Evolutionary conservation across 2,329 filamentous ascomycete species (phyloP).

Genomic region (Colletotrichum sp.): DNA sequence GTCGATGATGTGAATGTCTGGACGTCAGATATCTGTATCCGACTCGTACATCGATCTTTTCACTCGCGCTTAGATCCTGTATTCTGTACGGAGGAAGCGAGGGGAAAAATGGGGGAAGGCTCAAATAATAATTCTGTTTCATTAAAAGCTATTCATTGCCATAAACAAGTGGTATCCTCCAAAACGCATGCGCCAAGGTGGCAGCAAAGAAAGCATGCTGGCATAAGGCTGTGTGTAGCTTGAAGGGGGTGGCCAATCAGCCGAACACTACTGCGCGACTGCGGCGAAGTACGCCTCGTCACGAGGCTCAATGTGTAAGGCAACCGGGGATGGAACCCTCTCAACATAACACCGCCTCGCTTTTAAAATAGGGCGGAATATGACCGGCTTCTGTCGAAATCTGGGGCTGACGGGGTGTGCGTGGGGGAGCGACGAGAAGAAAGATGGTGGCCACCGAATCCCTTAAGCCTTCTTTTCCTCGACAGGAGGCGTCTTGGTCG

Average conservation of each 20-base stretch:
- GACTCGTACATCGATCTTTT: background rate
- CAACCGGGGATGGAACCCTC: background rate
- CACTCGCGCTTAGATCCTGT: background rate
- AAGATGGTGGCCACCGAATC: background rate
- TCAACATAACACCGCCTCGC: slow-evolving; percentile 6
- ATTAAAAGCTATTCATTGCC: background rate
- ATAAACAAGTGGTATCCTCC: slow-evolving; percentile 14
- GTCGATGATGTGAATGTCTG: background rate
- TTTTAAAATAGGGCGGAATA: background rate
- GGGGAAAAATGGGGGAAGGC: background rate
- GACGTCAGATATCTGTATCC: background rate
- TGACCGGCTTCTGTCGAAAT: background rate
- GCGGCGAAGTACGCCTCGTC: slow-evolving; percentile 1
- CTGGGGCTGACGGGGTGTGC: background rate
- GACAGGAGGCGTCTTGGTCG: background rate
- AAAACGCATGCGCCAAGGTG: background rate
- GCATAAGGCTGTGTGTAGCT: slow-evolving; percentile 2
- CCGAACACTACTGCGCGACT: background rate
- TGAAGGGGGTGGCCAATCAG: background rate
- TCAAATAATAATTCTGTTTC: background rate
- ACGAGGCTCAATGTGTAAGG: background rate
- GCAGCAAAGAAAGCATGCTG: background rate
- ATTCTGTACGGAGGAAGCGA: background rate
- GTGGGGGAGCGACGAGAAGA: background rate
- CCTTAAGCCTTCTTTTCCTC: slow-evolving; percentile 14